Evolutionary conservation across 2,329 filamentous ascomycete species (phyloP).

Genomic region (Microcera coccophila): DNA sequence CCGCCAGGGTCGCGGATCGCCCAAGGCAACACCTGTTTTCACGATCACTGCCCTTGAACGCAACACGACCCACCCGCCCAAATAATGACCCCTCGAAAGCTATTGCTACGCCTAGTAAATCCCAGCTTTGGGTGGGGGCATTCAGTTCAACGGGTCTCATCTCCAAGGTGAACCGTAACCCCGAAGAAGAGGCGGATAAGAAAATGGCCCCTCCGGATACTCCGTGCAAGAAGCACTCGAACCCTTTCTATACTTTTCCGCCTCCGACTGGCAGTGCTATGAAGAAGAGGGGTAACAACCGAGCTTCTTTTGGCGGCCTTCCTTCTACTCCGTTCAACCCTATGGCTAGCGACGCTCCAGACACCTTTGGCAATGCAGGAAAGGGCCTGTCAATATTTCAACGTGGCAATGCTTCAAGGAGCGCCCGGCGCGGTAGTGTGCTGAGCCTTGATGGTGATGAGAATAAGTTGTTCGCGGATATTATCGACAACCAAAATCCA

Average conservation of each 20-base stretch:
- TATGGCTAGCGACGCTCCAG: conserved; percentile 45
- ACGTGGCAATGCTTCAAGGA: conserved; percentile 46
- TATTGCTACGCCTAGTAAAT: conserved; percentile 45
- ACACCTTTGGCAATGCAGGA: conserved; percentile 52
- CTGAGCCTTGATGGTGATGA: conserved; percentile 80
- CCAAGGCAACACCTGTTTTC: conserved; percentile 35
- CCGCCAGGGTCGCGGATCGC: conserved; percentile 24
- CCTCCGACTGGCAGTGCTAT: conserved; percentile 56
- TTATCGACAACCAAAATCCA: conserved; percentile 22
- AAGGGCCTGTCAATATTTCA: conserved; percentile 65
- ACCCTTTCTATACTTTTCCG: conserved; percentile 64
- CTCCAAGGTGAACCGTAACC: conserved; percentile 86
- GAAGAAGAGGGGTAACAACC: conserved; percentile 58
- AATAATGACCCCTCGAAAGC: conserved; percentile 28
- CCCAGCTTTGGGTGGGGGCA: conserved; percentile 65
- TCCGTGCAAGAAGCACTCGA: conserved; percentile 83
- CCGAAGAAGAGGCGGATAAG: conserved; percentile 60
- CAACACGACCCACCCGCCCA: conserved; percentile 33
- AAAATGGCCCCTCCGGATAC: conserved; percentile 83
- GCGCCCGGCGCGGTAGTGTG: conserved; percentile 62
- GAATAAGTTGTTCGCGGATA: conserved; percentile 42
- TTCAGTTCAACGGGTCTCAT: conserved; percentile 94
- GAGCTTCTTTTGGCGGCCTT: conserved; percentile 67
- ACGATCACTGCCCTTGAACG: conserved; percentile 37
- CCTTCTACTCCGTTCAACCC: conserved; percentile 79